These are phyloP conservation scores for Vinca major DNA, from an alignment of 305 asterid species.

Conservation along the genomic window DNA sequence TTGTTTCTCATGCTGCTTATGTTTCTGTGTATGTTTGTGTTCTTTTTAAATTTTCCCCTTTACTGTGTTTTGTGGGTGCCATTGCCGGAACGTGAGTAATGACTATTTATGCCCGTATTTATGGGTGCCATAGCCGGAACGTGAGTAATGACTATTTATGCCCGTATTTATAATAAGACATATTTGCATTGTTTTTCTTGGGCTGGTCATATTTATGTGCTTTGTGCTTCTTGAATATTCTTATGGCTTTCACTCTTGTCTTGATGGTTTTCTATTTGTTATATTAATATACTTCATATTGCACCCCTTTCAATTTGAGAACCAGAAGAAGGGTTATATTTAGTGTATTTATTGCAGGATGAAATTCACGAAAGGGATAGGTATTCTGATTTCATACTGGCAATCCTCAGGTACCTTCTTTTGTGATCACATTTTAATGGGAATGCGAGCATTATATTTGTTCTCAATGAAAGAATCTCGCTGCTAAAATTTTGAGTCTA, in stretches of 20 bases:
- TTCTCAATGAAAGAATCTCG: not conserved
- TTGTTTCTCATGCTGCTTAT: not conserved
- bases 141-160: not conserved
- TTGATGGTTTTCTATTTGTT: not conserved
- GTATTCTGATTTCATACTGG: conserved; percentile 90
- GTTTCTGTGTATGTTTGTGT: not conserved
- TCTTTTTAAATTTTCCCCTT: not conserved
- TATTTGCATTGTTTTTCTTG: no score
- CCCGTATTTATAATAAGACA: no score
- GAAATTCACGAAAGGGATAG: conserved; percentile 99
- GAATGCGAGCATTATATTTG: not conserved
- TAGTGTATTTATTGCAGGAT: conserved; percentile 44
- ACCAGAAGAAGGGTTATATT: not conserved
- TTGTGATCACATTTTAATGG: conserved; percentile 14
- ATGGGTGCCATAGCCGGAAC: no score
- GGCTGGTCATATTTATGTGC: no score
- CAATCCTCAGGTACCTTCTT: conserved; percentile 73
- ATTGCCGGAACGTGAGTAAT: not conserved
- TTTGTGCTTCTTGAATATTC: no score
- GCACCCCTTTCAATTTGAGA: not conserved
- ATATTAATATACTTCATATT: not conserved
- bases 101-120: not conserved
- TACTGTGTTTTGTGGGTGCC: no score
- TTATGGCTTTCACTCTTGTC: not conserved
- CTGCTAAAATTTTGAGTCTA: not conserved